A percentile compares a stretch with the other conserved stretches of the same genome.
These are phyloP conservation scores for Fagopyrum homotropicum DNA, from an alignment of 148 eudicot species.

Conservation along the genomic window DNA sequence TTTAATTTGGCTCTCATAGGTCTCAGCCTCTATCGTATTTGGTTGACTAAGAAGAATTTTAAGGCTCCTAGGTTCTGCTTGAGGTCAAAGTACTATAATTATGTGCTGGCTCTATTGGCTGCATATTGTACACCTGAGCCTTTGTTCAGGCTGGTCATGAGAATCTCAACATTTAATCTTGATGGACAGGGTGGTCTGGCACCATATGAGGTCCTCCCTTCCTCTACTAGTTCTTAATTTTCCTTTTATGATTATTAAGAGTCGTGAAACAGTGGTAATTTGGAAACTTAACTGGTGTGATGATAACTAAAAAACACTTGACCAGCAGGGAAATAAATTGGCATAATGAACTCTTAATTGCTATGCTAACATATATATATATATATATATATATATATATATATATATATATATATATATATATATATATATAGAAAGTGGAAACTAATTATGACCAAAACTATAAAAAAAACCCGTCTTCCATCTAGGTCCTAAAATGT, in stretches of 20 bases:
- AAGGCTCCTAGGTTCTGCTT: too few relatives aligned
- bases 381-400: too few relatives aligned
- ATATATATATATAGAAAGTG: not conserved
- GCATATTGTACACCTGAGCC: conserved; percentile 72
- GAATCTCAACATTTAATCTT: conserved; percentile 65
- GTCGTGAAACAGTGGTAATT: not conserved
- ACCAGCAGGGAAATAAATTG: not conserved
- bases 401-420: too few relatives aligned
- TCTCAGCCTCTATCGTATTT: too few relatives aligned
- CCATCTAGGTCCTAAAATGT: not conserved
- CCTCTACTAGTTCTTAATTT: not conserved
- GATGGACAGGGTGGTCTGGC: conserved; percentile 72
- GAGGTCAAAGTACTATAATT: too few relatives aligned
- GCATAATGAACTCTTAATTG: not conserved
- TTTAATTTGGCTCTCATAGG: too few relatives aligned
- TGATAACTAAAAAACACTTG: conserved; percentile 4
- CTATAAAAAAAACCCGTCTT: not conserved
- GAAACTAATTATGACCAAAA: not conserved
- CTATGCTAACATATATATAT: not conserved
- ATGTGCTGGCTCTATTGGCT: too few relatives aligned
- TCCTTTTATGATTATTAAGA: not conserved
- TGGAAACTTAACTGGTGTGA: not conserved
- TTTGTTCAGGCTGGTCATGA: conserved; percentile 73
- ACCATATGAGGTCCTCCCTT: conserved; percentile 64
- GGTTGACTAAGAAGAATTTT: too few relatives aligned